Evolutionary conservation across 1,139 yeast species (phyloP).

Genomic region (Geotrichum macrosporum): DNA sequence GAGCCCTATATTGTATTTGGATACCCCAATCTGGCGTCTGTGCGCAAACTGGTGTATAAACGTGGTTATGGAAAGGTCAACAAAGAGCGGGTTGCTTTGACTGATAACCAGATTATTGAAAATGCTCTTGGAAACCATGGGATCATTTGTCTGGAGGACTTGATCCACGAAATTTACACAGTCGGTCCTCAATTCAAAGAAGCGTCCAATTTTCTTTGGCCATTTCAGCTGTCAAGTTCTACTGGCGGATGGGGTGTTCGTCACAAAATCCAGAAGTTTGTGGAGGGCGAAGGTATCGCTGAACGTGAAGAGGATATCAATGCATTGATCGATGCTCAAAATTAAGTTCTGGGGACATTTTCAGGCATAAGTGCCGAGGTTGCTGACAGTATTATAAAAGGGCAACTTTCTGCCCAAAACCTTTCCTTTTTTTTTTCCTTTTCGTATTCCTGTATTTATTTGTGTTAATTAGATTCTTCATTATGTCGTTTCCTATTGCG

Average conservation of each 20-base stretch:
- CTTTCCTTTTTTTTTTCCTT: slow-evolving; percentile 1
- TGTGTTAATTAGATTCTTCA: not conserved
- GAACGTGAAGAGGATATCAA: slow-evolving; percentile 99
- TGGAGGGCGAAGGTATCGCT: slow-evolving; percentile 99
- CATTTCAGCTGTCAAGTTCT: slow-evolving; percentile 99
- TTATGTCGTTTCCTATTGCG: slow-evolving; percentile 23
- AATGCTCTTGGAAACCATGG: slow-evolving; percentile 93
- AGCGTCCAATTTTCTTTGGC: slow-evolving; percentile 99
- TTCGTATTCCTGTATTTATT: not conserved
- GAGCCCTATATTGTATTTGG: slow-evolving; percentile 99
- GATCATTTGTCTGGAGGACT: slow-evolving; percentile 92
- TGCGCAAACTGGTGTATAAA: slow-evolving; percentile 97
- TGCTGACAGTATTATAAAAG: not conserved
- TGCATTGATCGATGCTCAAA: slow-evolving; percentile 85
- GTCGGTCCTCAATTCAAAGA: slow-evolving; percentile 99
- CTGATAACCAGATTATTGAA: slow-evolving; percentile 90
- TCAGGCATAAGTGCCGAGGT: not conserved
- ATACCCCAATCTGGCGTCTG: slow-evolving; percentile 95
- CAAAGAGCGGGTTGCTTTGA: slow-evolving; percentile 93
- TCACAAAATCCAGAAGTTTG: slow-evolving; percentile 98
- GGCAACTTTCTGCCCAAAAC: not conserved
- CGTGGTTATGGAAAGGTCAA: slow-evolving; percentile 97
- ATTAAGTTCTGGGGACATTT: slow-evolving; percentile 12
- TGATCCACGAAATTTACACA: slow-evolving; percentile 97
- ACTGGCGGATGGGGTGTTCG: slow-evolving; percentile 99